phyloP scores from a whole-genome alignment of 257 asterid genomes.

The Solanum gracilifrons region DNA sequence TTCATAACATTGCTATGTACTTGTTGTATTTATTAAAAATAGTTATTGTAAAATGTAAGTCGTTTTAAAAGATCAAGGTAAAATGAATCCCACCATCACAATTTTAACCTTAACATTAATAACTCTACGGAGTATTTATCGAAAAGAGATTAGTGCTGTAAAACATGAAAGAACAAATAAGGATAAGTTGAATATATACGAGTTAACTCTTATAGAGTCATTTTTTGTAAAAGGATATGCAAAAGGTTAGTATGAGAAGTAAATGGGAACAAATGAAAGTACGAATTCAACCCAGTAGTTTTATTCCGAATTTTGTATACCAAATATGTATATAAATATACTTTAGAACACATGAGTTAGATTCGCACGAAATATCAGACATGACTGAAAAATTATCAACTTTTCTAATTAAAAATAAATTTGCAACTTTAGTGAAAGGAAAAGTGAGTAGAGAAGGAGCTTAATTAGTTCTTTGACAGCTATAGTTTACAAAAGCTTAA shows the following conservation, averaged over 20 bases:
- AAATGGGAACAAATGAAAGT: not conserved
- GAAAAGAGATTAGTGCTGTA: not conserved
- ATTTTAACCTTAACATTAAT: not conserved
- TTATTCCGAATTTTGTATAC: not conserved
- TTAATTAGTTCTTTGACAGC: not conserved
- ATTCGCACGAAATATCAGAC: not conserved
- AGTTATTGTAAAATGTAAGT: not conserved
- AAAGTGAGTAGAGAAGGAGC: not conserved
- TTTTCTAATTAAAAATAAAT: not conserved
- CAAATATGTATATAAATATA: not conserved
- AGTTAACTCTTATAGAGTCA: too few relatives aligned
- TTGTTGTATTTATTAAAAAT: not conserved
- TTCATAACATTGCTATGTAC: not conserved
- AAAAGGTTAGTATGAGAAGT: not conserved
- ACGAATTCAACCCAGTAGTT: not conserved
- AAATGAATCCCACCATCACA: not conserved
- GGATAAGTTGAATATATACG: not conserved
- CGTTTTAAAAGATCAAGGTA: not conserved
- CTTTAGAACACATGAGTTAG: not conserved
- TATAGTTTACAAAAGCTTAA: not conserved
- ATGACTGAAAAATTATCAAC: not conserved
- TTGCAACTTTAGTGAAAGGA: not conserved
- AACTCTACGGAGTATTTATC: not conserved
- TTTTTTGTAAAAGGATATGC: not conserved
- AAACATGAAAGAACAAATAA: not conserved